Evolutionary conservation across 805 yeast genomes (phyloP), one percentile per base, ranked within the genome.

Genomic region (Naumovozyma castellii): DNA sequence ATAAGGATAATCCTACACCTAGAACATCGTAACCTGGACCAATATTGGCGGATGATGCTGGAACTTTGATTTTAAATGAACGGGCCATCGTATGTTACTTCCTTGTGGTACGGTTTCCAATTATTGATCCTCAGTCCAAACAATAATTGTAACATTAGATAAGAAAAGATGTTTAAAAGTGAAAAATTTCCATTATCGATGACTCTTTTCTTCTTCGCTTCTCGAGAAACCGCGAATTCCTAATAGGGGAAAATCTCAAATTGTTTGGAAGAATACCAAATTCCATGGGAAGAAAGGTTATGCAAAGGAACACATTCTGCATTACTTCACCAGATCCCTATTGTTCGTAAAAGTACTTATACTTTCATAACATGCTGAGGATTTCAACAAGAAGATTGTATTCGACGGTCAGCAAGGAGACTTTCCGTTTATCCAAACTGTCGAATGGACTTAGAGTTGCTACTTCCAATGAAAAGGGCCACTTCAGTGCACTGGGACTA

Each of bases 11-110:
- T 35, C 96, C 96, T 32, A 92, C 80, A 18, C 98, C 98, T 38
- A 92, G 67, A 5, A 92, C 98, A 62, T 92, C 98, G 57, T 90
- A 92, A 1, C 98, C 98, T 8, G 98, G 98, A 6, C 98, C 98
- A 38, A 92, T 90, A 55, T 92, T 92, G 54, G 98, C 98, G 37
- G 95, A 84, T 4, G 97, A 88, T 5, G 97, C 96, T 3, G 98
- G 98, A 14, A 90, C 92, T 40, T 75, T 76, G 50, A 85, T 73
- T 34, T 59, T 61, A 61, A 81, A 81, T 40, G 70, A 66, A 44
- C 76, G 69, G 41, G 61, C 48, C 76, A 67, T 72, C n/a, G 35
- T 22, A 10, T 9, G 15, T 14, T 31, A 17, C 18, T 3, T 25
- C 15, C 18, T 17, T 18, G 10, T 18, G 25, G 16, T 18, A 3